These are phyloP conservation scores for Ephemerocybe angulata DNA, from an alignment of 768 basidiomycete genomes.

Conservation along the genomic window DNA sequence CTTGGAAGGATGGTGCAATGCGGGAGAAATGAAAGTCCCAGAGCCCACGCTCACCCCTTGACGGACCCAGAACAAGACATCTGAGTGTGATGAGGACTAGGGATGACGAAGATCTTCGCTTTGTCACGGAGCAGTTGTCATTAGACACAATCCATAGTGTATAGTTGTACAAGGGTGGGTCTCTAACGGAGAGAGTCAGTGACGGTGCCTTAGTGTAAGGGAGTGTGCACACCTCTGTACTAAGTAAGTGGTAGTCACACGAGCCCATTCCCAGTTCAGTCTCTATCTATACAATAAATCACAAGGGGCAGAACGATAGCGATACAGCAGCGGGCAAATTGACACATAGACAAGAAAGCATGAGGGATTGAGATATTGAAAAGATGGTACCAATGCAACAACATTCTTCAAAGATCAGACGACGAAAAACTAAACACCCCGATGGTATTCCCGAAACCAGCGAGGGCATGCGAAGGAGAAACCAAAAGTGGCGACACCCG, in stretches of 20 bases:
- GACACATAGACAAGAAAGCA: slow-evolving; percentile 2
- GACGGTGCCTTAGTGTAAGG: background rate
- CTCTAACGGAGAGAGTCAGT: too few relatives aligned
- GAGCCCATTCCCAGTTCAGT: background rate
- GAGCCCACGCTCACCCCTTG: too few relatives aligned
- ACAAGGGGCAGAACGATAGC: background rate
- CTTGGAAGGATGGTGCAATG: background rate
- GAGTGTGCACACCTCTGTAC: background rate
- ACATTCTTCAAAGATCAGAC: slow-evolving; percentile 9
- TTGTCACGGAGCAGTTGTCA: too few relatives aligned
- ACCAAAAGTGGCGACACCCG: slow-evolving; percentile 60
- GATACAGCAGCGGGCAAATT: slow-evolving; percentile 10
- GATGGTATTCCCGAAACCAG: slow-evolving; percentile 78
- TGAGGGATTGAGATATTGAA: background rate
- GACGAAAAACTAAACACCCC: slow-evolving; percentile 49
- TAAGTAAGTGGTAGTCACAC: background rate
- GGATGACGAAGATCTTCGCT: too few relatives aligned
- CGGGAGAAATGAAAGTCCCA: too few relatives aligned
- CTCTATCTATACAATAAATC: slow-evolving; percentile 5
- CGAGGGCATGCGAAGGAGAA: slow-evolving; percentile 49
- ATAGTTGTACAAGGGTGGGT: too few relatives aligned
- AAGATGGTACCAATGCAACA: background rate
- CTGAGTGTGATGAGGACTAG: too few relatives aligned
- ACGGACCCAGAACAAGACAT: too few relatives aligned
- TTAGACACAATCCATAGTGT: too few relatives aligned